A percentile compares a stretch with the other conserved stretches of the same genome.
phyloP scores from a whole-genome alignment of 441 rosid genomes.

The Corymbia citriodora region DNA sequence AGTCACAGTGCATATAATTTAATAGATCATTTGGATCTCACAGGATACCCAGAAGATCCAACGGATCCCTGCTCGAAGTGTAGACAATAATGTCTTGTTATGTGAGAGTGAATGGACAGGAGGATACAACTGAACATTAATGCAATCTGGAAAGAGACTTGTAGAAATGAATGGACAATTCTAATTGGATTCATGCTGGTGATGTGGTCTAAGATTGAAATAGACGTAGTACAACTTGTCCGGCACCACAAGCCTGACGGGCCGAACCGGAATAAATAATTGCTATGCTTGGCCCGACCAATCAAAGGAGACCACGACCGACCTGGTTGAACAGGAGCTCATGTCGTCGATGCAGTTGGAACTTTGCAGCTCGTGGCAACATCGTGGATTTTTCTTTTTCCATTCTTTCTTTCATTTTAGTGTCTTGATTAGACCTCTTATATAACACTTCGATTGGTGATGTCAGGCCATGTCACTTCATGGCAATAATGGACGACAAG shows the following conservation, averaged over 20 bases:
- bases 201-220: background rate
- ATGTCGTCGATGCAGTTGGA: background rate
- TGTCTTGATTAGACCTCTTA: background rate
- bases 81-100: background rate
- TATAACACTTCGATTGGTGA: background rate
- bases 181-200: background rate
- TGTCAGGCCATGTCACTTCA: background rate
- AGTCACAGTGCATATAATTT: background rate
- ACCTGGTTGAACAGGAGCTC: background rate
- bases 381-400: background rate
- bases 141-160: background rate
- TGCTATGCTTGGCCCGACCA: background rate
- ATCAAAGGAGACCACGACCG: background rate
- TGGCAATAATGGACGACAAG: background rate
- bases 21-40: background rate
- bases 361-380: background rate
- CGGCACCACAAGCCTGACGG: background rate
- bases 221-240: background rate
- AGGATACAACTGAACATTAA: background rate
- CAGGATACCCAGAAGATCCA: background rate
- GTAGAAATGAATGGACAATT: background rate
- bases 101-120: background rate
- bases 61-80: too few relatives aligned
- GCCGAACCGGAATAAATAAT: background rate
- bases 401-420: background rate